A percentile compares a stretch with the other conserved stretches of the same genome.
Evolutionary conservation across 31 red algal genomes (phyloP).

Genomic region (Asparagopsis taxiformis): DNA sequence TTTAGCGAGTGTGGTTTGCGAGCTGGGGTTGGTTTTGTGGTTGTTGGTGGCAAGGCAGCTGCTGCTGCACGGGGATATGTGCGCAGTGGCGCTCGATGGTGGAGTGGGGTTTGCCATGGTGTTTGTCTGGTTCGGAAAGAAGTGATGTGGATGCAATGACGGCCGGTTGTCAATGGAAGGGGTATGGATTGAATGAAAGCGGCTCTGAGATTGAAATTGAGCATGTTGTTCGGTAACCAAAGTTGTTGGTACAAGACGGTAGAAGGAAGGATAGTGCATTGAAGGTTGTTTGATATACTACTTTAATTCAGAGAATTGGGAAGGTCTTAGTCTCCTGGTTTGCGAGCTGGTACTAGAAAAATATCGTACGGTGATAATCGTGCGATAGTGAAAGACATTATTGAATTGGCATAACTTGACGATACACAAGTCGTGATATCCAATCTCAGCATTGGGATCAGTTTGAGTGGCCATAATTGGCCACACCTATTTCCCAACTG

Average conservation of each 20-base stretch:
- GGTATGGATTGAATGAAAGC: neutral
- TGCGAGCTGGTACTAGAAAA: no score
- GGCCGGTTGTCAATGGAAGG: neutral
- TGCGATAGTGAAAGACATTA: no score
- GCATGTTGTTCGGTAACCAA: no score
- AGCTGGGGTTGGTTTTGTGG: neutral
- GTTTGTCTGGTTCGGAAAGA: neutral
- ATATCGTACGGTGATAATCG: no score
- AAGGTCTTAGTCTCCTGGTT: neutral
- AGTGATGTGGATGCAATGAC: neutral
- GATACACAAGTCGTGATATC: no score
- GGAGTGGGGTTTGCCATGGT: neutral
- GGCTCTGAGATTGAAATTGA: neutral
- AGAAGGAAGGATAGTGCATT: neutral
- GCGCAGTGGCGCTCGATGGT: neutral
- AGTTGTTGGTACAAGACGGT: no score
- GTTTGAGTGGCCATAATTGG: no score
- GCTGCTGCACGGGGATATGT: neutral
- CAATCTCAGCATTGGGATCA: no score
- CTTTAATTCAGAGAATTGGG: neutral
- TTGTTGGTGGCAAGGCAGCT: neutral
- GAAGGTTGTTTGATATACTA: neutral
- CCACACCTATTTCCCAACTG: no score
- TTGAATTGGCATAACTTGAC: no score
- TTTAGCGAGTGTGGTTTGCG: neutral